Base-by-base conservation (phyloP, 176 grass and related monocot genomes). In the Tillandsia fasciculata region DNA sequence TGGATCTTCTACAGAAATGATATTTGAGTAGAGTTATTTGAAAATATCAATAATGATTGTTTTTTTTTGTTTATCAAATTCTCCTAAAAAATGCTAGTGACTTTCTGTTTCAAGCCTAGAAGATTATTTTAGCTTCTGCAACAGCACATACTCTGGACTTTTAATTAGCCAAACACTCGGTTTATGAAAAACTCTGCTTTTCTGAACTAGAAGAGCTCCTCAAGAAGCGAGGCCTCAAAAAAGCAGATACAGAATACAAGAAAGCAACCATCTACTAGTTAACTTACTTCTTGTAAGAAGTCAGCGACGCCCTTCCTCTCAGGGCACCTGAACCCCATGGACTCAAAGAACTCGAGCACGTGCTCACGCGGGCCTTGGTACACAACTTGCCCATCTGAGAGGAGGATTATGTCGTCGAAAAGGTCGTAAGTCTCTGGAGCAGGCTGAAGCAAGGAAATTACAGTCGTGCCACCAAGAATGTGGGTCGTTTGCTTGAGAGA, bases 301-400 rank as follows among this genome's bases (percentile, higher is more conserved):
- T 89, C 86, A 0, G 86, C 82, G 26, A 89, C 71, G 10, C 86
- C 86, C 72, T 89, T 85, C 53, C 82, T 83, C 3, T 78, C 74
- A 0, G 86, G 86, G 57, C 86, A 89, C 67, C 82, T 89, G 71
- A 89, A 89, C 20, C 86, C 86, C 74, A 81, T 78, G 3, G 52
- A 71, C 68, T 85, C 86, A 50, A 89, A 89, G 78, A 89, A 89
- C 53, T 89, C 86, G 12, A 89, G 73, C 28, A 89, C 79, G 74
- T 85, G 8, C 76, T 85, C 82, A 8, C 75, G 81, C 29, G 86
- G 86, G 14, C 86, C 86, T 49, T 89, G 86, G 72, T 89, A 89
- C 66, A 89, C 86, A 18, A 85, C 74, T 64, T 89, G 82, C 23
- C 86, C 86, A 68, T 89, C 86, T 0, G 86, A 89, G 6, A 89